Conservation (phyloP, 306 rosid species). For the Spatholobus suberectus region DNA sequence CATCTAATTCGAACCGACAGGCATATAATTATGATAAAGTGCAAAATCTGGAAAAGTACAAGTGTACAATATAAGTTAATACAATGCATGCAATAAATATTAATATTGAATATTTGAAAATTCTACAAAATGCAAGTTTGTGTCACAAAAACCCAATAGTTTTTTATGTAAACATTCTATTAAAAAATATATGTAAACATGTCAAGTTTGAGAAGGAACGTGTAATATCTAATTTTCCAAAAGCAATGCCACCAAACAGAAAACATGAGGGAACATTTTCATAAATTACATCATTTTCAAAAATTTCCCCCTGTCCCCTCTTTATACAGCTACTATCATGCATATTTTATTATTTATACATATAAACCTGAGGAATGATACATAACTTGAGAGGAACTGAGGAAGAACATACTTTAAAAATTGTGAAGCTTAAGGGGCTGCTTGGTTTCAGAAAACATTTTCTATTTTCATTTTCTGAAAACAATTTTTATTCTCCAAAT, state of each 20-base stretch:
- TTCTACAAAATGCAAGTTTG: not conserved
- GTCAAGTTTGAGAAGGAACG: not conserved
- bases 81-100: slow-evolving; percentile 8
- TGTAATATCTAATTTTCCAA: not conserved
- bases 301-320: not conserved
- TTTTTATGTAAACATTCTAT: slow-evolving; percentile 23
- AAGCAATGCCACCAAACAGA: slow-evolving; percentile 25
- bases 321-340: not conserved
- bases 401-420: not conserved
- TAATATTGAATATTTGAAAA: slow-evolving; percentile 25
- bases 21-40: slow-evolving; percentile 20
- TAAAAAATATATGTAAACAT: not conserved
- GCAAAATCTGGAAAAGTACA: slow-evolving; percentile 27
- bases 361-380: not conserved
- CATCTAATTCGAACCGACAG: slow-evolving; percentile 35
- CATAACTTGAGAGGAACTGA: not conserved
- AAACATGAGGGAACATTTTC: not conserved
- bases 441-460: no score
- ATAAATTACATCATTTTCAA: not conserved
- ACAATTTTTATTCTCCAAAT: no score
- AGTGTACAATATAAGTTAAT: slow-evolving; percentile 9
- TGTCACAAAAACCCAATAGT: not conserved
- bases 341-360: not conserved
- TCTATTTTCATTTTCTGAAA: no score
- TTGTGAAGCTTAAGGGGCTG: no score